Base-by-base conservation (phyloP, 176 grass and related monocot species). In the Aegilops tauschii region DNA sequence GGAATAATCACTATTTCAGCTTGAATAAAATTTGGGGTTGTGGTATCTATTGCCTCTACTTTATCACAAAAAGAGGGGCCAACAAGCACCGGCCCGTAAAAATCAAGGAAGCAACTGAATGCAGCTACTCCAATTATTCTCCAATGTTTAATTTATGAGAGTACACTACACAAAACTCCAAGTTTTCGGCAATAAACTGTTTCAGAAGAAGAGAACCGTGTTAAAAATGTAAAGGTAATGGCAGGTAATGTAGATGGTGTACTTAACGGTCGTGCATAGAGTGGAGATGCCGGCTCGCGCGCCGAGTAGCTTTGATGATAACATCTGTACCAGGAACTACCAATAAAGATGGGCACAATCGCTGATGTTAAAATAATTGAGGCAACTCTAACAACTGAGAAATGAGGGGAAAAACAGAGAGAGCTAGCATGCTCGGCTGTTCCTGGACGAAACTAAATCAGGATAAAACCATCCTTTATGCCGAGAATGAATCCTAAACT, bases 321-420 rank as follows among this genome's bases (percentile, higher is more conserved):
- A 42, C 79, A 90, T 86, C 73, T 86, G 72, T 73, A 73, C 62
- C 42, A 25, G 68, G 29, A 86, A 79, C 65, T 90, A 44, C 68
- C 78, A 72, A 70, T 4, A 29, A 65, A 69, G 30, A 86, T 37
- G 1, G 40, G 40, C 21, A 68, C 10, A 12, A 14, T 31, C 0
- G 17, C n/a, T 81, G 16, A 2, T 68, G 39, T 63, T 50, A 23
- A 82, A 52, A 69, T 50, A 29, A 23, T 14, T 67, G 0, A n/a
- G 5, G n/a, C 25, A n/a, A 52, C 16, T 50, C 13, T 21, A 32
- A 68, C 3, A 50, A 81, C 0, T 49, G 5, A 18, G 35, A 42
- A 0, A 64, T n/a, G 8, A 37, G 9, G 36, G 32, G 18, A 9
- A 44, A 40, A 44, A 11, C 40, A 11, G 1, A 44, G 9, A 44